Conservation (phyloP, 2,329 filamentous ascomycete species). For the Claviceps cyperi region DNA sequence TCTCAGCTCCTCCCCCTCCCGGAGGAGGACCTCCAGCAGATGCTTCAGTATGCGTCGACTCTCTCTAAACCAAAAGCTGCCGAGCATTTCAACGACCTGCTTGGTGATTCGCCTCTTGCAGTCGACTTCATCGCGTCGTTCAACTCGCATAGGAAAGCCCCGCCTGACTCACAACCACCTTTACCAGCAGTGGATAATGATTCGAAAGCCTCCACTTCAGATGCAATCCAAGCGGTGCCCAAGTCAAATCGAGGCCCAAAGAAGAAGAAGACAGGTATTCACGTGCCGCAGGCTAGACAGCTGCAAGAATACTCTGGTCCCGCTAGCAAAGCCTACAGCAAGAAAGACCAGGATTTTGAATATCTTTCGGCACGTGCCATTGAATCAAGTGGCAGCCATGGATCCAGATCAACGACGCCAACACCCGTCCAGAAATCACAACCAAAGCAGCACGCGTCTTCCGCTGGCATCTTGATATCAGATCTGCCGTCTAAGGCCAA, state of each 20-base stretch:
- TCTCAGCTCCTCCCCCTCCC: conserved; percentile 71
- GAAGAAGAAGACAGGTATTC: conserved; percentile 47
- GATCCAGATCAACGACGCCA: conserved; percentile 23
- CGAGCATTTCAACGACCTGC: conserved; percentile 73
- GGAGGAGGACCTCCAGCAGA: conserved; percentile 67
- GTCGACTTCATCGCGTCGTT: conserved; percentile 70
- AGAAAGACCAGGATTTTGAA: conserved; percentile 54
- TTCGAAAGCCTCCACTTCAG: conserved; percentile 2
- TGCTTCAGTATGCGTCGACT: conserved; percentile 66
- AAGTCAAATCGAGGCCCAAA: conserved; percentile 31
- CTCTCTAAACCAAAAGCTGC: conserved; percentile 65
- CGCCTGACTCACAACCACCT: conserved; percentile 4
- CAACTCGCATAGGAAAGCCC: conserved; percentile 49
- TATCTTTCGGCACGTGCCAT: conserved; percentile 48
- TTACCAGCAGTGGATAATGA: conserved; percentile 4
- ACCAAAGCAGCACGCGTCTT: conserved; percentile 38
- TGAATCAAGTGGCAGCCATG: conserved; percentile 23
- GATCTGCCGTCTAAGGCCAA: conserved; percentile 50
- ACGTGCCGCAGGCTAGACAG: conserved; percentile 48
- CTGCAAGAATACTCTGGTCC: conserved; percentile 48
- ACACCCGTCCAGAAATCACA: conserved; percentile 17
- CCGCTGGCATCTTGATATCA: conserved; percentile 67
- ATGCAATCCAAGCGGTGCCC: conserved; percentile 28
- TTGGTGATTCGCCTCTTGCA: conserved; percentile 69
- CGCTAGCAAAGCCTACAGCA: conserved; percentile 57